These are phyloP conservation scores for Penicillium glabrum DNA, from an alignment of 2,329 filamentous ascomycete genomes.

Conservation along the genomic window DNA sequence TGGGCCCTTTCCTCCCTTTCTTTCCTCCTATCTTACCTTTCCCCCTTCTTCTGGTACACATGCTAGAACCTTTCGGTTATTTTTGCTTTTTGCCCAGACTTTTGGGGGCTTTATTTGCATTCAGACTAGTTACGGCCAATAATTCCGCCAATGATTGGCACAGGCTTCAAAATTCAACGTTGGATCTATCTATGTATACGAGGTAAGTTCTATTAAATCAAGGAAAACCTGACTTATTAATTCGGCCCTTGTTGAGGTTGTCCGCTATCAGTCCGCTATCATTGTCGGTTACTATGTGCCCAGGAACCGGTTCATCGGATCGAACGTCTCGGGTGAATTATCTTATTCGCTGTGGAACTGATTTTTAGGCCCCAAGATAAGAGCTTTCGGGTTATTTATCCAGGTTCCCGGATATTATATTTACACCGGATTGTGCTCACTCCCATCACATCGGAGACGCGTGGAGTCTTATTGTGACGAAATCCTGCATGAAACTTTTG, in stretches of 20 bases:
- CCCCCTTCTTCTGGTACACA: background rate
- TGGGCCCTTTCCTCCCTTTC: background rate
- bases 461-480: conserved; percentile 6
- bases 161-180: background rate
- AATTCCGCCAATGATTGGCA: background rate
- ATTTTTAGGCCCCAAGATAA: background rate
- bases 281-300: background rate
- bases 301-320: conserved; percentile 13
- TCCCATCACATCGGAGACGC: background rate
- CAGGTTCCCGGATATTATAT: background rate
- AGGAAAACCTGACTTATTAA: background rate
- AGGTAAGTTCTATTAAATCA: background rate
- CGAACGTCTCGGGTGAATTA: background rate
- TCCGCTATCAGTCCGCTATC: background rate
- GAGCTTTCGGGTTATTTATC: background rate
- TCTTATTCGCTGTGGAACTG: background rate
- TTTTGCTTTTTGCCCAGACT: background rate
- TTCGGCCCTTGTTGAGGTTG: background rate
- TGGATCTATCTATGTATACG: background rate
- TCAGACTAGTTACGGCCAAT: background rate
- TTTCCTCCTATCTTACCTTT: background rate
- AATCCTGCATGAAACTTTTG: conserved; percentile 5
- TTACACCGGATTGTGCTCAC: background rate
- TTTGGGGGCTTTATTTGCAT: background rate
- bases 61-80: background rate